phyloP scores from a whole-genome alignment of 2,329 filamentous ascomycete species.

The Erysiphe pulchra region DNA sequence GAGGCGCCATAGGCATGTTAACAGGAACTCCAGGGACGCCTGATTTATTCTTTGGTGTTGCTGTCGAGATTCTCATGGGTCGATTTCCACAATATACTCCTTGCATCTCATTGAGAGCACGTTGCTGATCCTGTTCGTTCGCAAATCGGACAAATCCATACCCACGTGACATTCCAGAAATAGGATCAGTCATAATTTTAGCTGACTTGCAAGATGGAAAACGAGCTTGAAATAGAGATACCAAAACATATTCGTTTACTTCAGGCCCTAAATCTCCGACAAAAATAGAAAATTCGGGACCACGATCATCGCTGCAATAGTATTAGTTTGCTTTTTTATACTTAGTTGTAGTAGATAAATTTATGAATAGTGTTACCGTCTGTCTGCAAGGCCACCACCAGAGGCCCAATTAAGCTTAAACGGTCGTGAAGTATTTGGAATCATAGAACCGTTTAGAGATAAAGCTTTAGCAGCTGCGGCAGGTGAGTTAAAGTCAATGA shows the following conservation, averaged over 20 bases:
- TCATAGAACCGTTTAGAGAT: constrained; percentile 62
- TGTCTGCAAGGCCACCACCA: constrained; percentile 80
- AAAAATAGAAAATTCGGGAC: constrained; percentile 91
- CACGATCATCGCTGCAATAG: constrained; percentile 57
- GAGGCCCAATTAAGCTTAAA: constrained; percentile 99
- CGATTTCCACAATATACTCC: constrained; percentile 97
- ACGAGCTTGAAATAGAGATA: constrained; percentile 87
- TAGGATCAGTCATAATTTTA: constrained; percentile 99
- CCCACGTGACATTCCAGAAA: constrained; percentile 88
- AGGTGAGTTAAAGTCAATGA: constrained; percentile 69
- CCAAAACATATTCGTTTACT: constrained; percentile 94
- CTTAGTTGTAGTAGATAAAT: constrained; percentile 1
- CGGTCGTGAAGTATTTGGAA: constrained; percentile 78
- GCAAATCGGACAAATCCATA: constrained; percentile 97
- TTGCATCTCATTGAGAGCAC: constrained; percentile 92
- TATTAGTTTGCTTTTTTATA: constrained; percentile 4
- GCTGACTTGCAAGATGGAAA: constrained; percentile 97
- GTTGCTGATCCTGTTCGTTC: constrained; percentile 86
- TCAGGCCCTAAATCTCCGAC: constrained; percentile 93
- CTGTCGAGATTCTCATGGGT: constrained; percentile 94
- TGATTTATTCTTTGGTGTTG: constrained; percentile 78
- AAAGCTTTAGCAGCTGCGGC: constrained; percentile 81
- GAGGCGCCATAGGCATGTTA: constrained; percentile 17
- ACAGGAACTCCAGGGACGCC: constrained; percentile 26
- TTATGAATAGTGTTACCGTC: constrained; percentile 36